Evolutionary conservation across 75 land plant species (phyloP).

Genomic region (Picea glauca): DNA sequence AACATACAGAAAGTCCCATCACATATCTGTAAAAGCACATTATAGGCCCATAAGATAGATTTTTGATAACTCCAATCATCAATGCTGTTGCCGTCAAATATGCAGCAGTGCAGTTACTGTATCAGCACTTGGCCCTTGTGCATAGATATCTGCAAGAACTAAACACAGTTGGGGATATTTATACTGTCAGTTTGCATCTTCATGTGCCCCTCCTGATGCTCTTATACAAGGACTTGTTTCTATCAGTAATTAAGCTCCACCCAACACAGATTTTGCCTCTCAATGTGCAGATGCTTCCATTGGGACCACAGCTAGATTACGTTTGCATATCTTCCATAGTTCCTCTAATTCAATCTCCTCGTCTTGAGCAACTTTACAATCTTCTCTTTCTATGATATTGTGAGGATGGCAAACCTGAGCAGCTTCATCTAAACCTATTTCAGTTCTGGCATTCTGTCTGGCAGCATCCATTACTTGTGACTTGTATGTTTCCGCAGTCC

Average conservation of each 20-base stretch:
- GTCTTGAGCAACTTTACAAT: background rate
- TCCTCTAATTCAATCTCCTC: background rate
- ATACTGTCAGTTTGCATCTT: no score
- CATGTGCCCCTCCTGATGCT: no score
- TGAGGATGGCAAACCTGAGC: background rate
- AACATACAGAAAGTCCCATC: no score
- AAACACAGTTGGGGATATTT: no score
- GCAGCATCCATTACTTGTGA: background rate
- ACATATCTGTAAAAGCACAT: no score
- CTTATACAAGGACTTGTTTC: no score
- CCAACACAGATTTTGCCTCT: background rate
- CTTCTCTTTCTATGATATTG: background rate
- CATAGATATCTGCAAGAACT: no score
- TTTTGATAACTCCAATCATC: no score
- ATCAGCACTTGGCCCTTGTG: no score
- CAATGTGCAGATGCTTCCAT: background rate
- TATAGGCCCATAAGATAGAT: no score
- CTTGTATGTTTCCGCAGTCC: background rate
- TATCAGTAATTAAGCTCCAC: background rate
- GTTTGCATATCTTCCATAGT: background rate
- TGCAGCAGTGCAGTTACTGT: no score
- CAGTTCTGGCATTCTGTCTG: background rate
- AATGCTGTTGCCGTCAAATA: no score
- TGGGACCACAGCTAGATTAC: background rate
- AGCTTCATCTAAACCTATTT: background rate